These are phyloP conservation scores for Gynandropsis gynandra DNA, from an alignment of 345 rosid species.

Conservation along the genomic window DNA sequence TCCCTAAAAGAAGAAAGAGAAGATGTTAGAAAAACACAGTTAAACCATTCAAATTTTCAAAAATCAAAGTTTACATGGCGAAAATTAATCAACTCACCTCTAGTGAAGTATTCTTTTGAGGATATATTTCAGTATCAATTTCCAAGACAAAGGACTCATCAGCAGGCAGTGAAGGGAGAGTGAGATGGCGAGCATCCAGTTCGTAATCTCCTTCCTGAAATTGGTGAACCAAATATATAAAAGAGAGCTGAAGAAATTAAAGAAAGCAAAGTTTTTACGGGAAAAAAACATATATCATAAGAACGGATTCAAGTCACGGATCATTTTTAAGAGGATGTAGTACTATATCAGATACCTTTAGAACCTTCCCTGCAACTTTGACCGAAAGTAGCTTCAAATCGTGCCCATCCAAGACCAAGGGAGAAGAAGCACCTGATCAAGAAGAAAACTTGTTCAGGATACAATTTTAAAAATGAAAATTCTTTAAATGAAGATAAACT, in stretches of 20 bases:
- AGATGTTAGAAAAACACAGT: neutral
- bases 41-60: slow-evolving; percentile 1
- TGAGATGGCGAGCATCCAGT: slow-evolving; percentile 61
- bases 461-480: neutral
- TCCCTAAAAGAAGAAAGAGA: slow-evolving; percentile 41
- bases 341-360: slow-evolving; percentile 45
- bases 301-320: neutral
- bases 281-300: neutral
- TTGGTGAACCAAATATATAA: neutral
- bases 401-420: slow-evolving; percentile 77
- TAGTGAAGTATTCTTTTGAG: slow-evolving; percentile 85
- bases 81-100: slow-evolving; percentile 40
- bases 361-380: slow-evolving; percentile 56
- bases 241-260: neutral
- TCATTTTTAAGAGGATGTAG: neutral
- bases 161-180: slow-evolving; percentile 55
- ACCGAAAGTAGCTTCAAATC: slow-evolving; percentile 69
- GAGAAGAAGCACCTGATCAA: slow-evolving; percentile 55
- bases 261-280: slow-evolving; percentile 8
- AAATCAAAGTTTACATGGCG: neutral
- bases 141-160: slow-evolving; percentile 60
- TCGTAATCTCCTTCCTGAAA: slow-evolving; percentile 57
- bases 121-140: slow-evolving; percentile 74
- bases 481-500: neutral
- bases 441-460: slow-evolving; percentile 15